These are phyloP conservation scores for Centrapalus pauciflorus DNA, from an alignment of 129 eudicot genomes.

Conservation along the genomic window DNA sequence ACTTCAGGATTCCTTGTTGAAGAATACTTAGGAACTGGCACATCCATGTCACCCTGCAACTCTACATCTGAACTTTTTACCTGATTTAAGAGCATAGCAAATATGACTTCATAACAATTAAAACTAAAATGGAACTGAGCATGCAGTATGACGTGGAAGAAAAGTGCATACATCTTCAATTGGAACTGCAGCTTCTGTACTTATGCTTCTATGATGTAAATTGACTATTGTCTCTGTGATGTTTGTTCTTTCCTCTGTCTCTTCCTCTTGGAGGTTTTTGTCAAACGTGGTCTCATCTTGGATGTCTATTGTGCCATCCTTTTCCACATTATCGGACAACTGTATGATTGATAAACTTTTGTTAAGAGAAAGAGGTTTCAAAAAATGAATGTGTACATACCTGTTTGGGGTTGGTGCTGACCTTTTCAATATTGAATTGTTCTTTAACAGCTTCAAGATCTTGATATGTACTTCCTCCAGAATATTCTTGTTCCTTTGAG, in stretches of 20 bases:
- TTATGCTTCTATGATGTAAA: background rate
- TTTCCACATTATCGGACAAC: slow-evolving; percentile 17
- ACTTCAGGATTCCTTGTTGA: slow-evolving; percentile 14
- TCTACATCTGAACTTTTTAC: slow-evolving; percentile 13
- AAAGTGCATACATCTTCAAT: slow-evolving; percentile 15
- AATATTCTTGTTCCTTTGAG: slow-evolving; percentile 1
- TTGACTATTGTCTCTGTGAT: background rate
- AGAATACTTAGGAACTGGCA: background rate
- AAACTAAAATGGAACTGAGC: background rate
- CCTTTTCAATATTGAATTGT: slow-evolving; percentile 13
- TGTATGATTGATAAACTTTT: slow-evolving; percentile 21
- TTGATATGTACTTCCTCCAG: slow-evolving; percentile 7
- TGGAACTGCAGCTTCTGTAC: slow-evolving; percentile 9
- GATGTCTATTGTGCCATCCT: background rate
- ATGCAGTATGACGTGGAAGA: slow-evolving; percentile 8
- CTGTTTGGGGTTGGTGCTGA: background rate
- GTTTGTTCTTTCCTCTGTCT: background rate
- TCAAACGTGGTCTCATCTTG: background rate
- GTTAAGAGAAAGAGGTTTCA: background rate
- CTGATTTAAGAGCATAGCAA: slow-evolving; percentile 17
- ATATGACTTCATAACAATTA: background rate
- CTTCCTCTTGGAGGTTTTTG: slow-evolving; percentile 7
- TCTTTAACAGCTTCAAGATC: slow-evolving; percentile 8
- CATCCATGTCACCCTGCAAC: slow-evolving; percentile 3
- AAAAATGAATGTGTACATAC: background rate